phyloP scores from a whole-genome alignment of 805 yeast genomes.

The Scheffersomyces amazonensis region DNA sequence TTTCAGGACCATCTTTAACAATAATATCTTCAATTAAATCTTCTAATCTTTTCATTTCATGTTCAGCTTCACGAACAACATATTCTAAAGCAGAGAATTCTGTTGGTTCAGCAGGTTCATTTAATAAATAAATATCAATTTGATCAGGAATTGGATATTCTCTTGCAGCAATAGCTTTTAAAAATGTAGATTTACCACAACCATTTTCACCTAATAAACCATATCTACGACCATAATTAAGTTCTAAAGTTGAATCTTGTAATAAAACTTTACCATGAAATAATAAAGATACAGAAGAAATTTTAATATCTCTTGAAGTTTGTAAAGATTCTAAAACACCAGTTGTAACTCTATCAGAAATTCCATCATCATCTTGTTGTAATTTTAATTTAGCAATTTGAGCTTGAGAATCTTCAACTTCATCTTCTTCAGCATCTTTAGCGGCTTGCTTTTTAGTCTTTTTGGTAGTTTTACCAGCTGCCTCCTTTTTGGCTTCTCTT shows the following conservation, averaged over 20 bases:
- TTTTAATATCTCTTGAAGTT: constrained; percentile 91
- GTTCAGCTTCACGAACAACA: constrained; percentile 95
- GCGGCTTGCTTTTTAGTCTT: constrained; percentile 57
- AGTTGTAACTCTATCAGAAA: constrained; percentile 95
- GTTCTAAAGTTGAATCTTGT: constrained; percentile 88
- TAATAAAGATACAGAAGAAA: constrained; percentile 83
- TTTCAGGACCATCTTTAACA: constrained; percentile 92
- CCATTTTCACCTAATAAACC: constrained; percentile 98
- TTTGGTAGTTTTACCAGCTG: constrained; percentile 72
- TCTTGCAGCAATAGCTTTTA: constrained; percentile 91
- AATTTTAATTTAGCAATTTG: constrained; percentile 83
- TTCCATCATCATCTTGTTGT: constrained; percentile 90
- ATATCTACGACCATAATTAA: constrained; percentile 96
- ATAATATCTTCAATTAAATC: constrained; percentile 85
- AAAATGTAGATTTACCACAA: constrained; percentile 95
- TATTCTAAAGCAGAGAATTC: constrained; percentile 91
- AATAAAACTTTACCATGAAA: constrained; percentile 97
- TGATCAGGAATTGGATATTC: constrained; percentile 93
- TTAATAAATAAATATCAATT: constrained; percentile 87
- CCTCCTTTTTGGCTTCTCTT: constrained; percentile 44
- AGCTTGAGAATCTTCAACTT: constrained; percentile 61
- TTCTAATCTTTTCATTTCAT: constrained; percentile 86
- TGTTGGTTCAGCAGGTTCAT: constrained; percentile 96
- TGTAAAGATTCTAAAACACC: constrained; percentile 90
- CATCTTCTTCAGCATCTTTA: constrained; percentile 50